Evolutionary conservation across 352 stramenopile genomes (phyloP).

Genomic region (Phytophthora pini): DNA sequence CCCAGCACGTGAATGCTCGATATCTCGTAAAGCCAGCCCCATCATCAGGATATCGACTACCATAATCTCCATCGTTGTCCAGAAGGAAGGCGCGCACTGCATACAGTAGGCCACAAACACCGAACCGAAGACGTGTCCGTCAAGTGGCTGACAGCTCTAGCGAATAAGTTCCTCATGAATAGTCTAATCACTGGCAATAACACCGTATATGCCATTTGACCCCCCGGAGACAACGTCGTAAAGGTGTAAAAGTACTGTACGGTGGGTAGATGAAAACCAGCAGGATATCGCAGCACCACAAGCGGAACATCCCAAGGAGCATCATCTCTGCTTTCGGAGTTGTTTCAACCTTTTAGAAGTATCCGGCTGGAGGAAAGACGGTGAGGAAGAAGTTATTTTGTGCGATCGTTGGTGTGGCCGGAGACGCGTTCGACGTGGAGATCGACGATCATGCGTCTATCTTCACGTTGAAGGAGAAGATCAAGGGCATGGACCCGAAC

Average conservation of each 20-base stretch:
- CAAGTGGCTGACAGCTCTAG: slow-evolving; percentile 5
- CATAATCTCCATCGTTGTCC: slow-evolving; percentile 14
- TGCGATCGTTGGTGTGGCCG: too few relatives aligned
- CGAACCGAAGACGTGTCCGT: slow-evolving; percentile 10
- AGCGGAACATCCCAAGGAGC: slow-evolving; percentile 10
- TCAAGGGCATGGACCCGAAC: too few relatives aligned
- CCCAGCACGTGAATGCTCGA: not conserved
- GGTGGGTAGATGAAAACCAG: slow-evolving; percentile 7
- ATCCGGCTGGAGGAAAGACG: too few relatives aligned
- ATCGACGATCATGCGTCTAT: too few relatives aligned
- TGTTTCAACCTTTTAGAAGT: not conserved
- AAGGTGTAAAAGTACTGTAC: slow-evolving; percentile 6
- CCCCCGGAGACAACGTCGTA: not conserved
- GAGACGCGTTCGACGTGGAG: too few relatives aligned
- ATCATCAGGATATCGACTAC: slow-evolving; percentile 2
- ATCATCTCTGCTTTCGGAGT: slow-evolving; percentile 7
- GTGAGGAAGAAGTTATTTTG: too few relatives aligned
- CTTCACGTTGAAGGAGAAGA: too few relatives aligned
- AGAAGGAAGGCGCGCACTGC: slow-evolving; percentile 13
- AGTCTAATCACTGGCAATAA: slow-evolving; percentile 5
- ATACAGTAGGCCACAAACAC: slow-evolving; percentile 12
- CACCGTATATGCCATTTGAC: not conserved
- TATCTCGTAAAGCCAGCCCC: not conserved
- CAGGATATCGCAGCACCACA: slow-evolving; percentile 6
- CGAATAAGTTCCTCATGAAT: slow-evolving; percentile 6